Percentiles rank a stretch among this genome's conserved stretches.
Evolutionary conservation across 2,329 filamentous ascomycete genomes (phyloP).

Genomic region (Aspergillus sp.): DNA sequence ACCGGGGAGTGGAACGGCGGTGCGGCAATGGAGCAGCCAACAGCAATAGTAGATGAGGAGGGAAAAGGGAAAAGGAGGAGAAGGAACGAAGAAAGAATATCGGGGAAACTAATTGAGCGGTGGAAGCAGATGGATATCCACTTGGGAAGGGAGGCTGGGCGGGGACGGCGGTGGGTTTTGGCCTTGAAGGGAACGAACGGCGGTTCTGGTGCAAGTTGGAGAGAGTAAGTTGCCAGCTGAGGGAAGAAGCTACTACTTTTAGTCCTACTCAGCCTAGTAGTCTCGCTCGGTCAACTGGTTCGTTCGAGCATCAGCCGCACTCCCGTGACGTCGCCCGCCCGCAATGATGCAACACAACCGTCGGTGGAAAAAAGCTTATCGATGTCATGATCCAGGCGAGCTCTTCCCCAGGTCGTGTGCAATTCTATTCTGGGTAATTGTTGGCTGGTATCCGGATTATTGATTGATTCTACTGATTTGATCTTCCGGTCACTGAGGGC

Average conservation of each 20-base stretch:
- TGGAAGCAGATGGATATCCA: conserved; percentile 9
- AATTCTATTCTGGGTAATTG: too few relatives aligned
- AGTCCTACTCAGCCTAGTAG: not conserved
- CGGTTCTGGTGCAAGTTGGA: conserved; percentile 4
- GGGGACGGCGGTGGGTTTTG: conserved; percentile 17
- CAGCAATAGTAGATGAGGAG: conserved; percentile 6
- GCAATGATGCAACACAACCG: conserved; percentile 6
- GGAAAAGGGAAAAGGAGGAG: not conserved
- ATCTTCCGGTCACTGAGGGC: not conserved
- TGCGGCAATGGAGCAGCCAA: not conserved
- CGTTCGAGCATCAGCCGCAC: not conserved
- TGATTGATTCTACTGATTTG: too few relatives aligned
- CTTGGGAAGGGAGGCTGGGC: conserved; percentile 21
- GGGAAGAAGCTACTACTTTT: not conserved
- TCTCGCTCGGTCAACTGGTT: not conserved
- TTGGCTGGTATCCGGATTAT: too few relatives aligned
- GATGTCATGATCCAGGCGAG: too few relatives aligned
- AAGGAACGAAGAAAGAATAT: conserved; percentile 12
- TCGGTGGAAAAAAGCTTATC: not conserved
- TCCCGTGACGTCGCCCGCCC: conserved; percentile 10
- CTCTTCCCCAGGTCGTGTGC: not conserved
- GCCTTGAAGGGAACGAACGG: not conserved
- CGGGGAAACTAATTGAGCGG: conserved; percentile 16
- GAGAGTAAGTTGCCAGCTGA: not conserved
- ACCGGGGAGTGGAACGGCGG: conserved; percentile 3